These are phyloP conservation scores for Phytophthora tubulina DNA, from an alignment of 352 stramenopile genomes.

Conservation along the genomic window DNA sequence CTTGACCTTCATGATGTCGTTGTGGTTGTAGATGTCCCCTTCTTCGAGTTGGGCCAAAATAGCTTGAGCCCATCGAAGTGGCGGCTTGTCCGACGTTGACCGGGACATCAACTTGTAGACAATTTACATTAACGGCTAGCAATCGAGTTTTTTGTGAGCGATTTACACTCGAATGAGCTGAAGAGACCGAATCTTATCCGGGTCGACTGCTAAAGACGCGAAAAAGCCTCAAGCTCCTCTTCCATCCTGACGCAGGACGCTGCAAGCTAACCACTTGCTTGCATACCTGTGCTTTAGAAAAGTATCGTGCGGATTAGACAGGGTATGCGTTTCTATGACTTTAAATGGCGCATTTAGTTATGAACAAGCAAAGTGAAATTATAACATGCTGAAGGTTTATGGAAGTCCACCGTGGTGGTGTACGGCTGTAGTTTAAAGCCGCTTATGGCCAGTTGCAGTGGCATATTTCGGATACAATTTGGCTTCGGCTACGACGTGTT, in stretches of 20 bases:
- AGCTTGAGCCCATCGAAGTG: conserved; percentile 5
- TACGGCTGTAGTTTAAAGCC: background rate
- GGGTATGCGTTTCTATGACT: background rate
- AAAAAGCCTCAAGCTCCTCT: conserved; percentile 17
- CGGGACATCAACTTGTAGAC: background rate
- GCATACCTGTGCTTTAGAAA: background rate
- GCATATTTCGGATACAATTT: too few species aligned
- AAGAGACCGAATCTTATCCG: conserved; percentile 25
- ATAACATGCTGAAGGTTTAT: conserved; percentile 15
- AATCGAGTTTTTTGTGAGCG: conserved; percentile 1
- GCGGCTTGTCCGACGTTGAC: background rate
- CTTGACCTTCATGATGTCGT: conserved; percentile 7
- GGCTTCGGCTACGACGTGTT: too few species aligned
- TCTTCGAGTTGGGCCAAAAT: conserved; percentile 13
- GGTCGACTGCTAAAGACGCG: conserved; percentile 14
- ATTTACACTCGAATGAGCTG: conserved; percentile 1
- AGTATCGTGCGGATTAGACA: background rate
- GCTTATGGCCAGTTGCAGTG: conserved; percentile 13
- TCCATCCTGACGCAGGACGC: conserved; percentile 21
- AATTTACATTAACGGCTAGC: background rate
- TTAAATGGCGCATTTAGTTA: background rate
- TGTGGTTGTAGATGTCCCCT: background rate
- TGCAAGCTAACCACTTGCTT: background rate
- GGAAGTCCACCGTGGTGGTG: background rate
- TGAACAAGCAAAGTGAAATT: background rate